Base-by-base conservation (phyloP, 495 filamentous ascomycete species). In the Penicillium cosmopolitanum region DNA sequence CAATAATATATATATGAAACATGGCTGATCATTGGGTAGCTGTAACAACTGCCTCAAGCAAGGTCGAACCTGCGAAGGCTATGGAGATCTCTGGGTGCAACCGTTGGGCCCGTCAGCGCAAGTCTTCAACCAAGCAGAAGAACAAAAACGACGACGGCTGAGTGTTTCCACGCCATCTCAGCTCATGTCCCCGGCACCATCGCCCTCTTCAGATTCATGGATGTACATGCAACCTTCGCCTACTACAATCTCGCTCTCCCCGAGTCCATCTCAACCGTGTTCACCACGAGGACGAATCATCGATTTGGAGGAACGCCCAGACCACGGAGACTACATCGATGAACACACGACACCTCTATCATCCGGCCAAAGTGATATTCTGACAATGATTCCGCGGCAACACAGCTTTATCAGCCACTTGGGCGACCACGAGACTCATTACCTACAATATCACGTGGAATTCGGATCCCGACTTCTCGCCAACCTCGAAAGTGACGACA, bases 391-490 rank as follows among this genome's bases (percentile, higher is more conserved):
- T n/a, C 59, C 61, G 4, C 55, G 53, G 15, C 60, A 61, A 6
- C 55, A 57, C 10, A 57, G 64, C 50, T 42, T 54, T 23, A 61
- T 72, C 33, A 72, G 58, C 42, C 73, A 76, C 56, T 60, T 79
- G 12, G 73, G 74, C 0, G 55, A 65, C 13, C 50, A 67, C 44
- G 77, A 80, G 57, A 68, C 69, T 13, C 72, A 78, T 50, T 80
- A 77, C 56, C 70, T 80, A 18, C 76, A 78, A 62, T 80, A 80
- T 42, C 76, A 80, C 43, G 69, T 74, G 48, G 75, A 77, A 55
- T 53, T 66, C 31, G 77, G 72, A 21, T 78, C 76, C 36, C 72
- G 66, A 31, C 66, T 76, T 2, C 63, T 80, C 48, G 72, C 75
- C 13, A 80, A 80, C 11, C 65, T 80, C 13, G 76, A 80, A 61